phyloP scores from a whole-genome alignment of 2,329 filamentous ascomycete genomes.

The Fusarium subtropicale region DNA sequence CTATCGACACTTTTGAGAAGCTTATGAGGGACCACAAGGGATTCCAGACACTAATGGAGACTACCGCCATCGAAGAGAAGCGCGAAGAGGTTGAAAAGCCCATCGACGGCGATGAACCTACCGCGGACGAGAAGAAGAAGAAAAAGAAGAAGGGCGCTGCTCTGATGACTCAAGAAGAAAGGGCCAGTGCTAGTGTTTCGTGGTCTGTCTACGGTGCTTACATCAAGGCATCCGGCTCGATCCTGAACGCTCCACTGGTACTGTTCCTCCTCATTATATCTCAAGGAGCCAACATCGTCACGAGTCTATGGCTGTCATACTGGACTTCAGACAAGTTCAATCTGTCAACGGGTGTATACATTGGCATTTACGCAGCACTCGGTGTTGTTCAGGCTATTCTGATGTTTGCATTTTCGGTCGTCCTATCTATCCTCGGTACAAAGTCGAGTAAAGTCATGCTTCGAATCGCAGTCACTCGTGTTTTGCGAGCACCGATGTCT shows the following conservation, averaged over 20 bases:
- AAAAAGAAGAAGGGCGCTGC: constrained; percentile 67
- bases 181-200: constrained; percentile 79
- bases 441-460: constrained; percentile 85
- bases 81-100: constrained; percentile 64
- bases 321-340: constrained; percentile 87
- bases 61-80: constrained; percentile 78
- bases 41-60: constrained; percentile 87
- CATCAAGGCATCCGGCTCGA: constrained; percentile 77
- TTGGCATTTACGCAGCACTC: constrained; percentile 77
- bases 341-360: constrained; percentile 76
- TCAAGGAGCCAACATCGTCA: constrained; percentile 87
- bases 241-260: constrained; percentile 75
- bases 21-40: constrained; percentile 82
- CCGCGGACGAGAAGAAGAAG: constrained; percentile 58
- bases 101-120: constrained; percentile 55
- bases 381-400: constrained; percentile 77
- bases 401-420: constrained; percentile 83
- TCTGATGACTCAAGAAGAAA: constrained; percentile 79
- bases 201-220: constrained; percentile 86
- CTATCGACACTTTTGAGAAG: constrained; percentile 89
- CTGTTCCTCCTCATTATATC: constrained; percentile 73
- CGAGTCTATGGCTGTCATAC: constrained; percentile 91
- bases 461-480: constrained; percentile 79
- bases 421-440: constrained; percentile 83
- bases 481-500: constrained; percentile 80